Conservation (phyloP, 2,329 filamentous ascomycete species). For the Pseudogymnoascus verrucosus region DNA sequence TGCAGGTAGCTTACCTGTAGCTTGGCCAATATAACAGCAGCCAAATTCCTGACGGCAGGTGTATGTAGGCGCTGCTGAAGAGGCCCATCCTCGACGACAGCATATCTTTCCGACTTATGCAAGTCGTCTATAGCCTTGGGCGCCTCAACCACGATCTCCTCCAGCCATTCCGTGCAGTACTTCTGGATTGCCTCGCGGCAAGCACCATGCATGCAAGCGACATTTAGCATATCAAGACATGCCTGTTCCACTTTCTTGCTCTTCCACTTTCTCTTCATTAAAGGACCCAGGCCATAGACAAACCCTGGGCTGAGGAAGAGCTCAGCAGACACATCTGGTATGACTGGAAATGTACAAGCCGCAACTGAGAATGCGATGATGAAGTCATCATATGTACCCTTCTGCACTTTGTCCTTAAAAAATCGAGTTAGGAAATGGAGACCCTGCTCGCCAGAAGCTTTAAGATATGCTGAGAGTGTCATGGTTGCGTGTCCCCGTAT, state of each 20-base stretch:
- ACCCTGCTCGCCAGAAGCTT: slow-evolving; percentile 64
- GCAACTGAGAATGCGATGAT: slow-evolving; percentile 92
- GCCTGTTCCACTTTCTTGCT: slow-evolving; percentile 79
- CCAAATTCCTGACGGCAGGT: slow-evolving; percentile 53
- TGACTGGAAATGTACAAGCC: slow-evolving; percentile 77
- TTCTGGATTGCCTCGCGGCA: slow-evolving; percentile 80
- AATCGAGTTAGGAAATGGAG: slow-evolving; percentile 63
- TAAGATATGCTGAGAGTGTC: slow-evolving; percentile 74
- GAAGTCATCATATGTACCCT: slow-evolving; percentile 77
- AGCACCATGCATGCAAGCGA: slow-evolving; percentile 74
- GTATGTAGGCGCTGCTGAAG: slow-evolving; percentile 40
- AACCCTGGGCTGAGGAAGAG: slow-evolving; percentile 89
- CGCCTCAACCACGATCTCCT: slow-evolving; percentile 65
- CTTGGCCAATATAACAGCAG: slow-evolving; percentile 71
- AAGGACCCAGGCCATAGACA: slow-evolving; percentile 62
- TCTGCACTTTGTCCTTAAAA: slow-evolving; percentile 62
- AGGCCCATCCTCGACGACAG: slow-evolving; percentile 23
- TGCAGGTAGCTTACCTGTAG: slow-evolving; percentile 44
- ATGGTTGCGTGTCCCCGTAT: slow-evolving; percentile 77
- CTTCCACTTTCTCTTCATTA: slow-evolving; percentile 75
- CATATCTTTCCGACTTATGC: slow-evolving; percentile 16
- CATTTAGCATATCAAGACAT: slow-evolving; percentile 81
- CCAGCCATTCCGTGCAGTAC: slow-evolving; percentile 80
- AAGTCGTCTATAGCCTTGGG: slow-evolving; percentile 41
- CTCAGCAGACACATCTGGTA: slow-evolving; percentile 63